phyloP scores from a whole-genome alignment of 331 rosid species.

The Rosa hybrid region DNA sequence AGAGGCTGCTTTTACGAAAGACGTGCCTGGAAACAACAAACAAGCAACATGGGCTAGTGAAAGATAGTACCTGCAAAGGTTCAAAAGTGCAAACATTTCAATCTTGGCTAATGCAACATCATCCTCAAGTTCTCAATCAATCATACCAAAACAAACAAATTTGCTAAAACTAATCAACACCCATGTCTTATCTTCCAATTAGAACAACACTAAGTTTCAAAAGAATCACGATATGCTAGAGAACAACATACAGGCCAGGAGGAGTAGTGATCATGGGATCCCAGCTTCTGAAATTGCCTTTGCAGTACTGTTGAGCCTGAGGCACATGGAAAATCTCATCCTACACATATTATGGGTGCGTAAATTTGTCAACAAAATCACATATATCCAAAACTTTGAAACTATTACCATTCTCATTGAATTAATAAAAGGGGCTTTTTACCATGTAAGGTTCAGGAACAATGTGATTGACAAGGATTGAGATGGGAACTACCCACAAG shows the following conservation, averaged over 20 bases:
- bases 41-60: slow-evolving; percentile 87
- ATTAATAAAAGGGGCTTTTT: neutral
- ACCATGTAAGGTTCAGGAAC: slow-evolving; percentile 91
- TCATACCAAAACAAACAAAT: too few relatives aligned
- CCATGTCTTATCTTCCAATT: neutral
- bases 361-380: slow-evolving; percentile 10
- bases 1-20: slow-evolving; percentile 33
- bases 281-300: slow-evolving; percentile 83
- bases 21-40: slow-evolving; percentile 83
- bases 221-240: slow-evolving; percentile 20
- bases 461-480: slow-evolving; percentile 58
- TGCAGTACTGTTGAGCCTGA: slow-evolving; percentile 79
- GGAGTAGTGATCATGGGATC: slow-evolving; percentile 98
- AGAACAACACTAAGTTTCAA: neutral
- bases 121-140: too few relatives aligned
- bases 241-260: slow-evolving; percentile 80
- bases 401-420: neutral
- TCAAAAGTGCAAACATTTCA: too few relatives aligned
- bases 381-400: neutral
- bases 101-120: too few relatives aligned
- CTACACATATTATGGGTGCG: slow-evolving; percentile 41
- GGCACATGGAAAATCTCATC: slow-evolving; percentile 94
- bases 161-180: neutral
- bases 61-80: slow-evolving; percentile 83
- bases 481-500: slow-evolving; percentile 71